Conservation (phyloP, 495 filamentous ascomycete genomes). For the Margaritispora aquatica region DNA sequence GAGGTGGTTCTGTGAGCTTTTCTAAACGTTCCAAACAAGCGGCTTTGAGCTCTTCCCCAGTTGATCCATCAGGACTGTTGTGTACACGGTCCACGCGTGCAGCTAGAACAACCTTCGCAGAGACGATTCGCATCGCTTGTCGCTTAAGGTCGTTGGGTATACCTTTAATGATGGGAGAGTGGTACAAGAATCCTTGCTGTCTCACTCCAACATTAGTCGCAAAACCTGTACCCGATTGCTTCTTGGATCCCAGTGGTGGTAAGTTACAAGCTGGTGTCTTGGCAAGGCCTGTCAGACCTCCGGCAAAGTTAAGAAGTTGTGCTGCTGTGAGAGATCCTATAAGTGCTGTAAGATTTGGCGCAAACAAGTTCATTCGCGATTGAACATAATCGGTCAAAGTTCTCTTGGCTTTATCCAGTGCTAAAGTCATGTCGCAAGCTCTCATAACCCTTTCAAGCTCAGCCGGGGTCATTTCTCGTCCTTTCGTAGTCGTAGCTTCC, state of each 20-base stretch:
- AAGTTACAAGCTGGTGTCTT: conserved; percentile 93
- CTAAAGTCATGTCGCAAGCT: conserved; percentile 82
- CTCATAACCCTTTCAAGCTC: conserved; percentile 70
- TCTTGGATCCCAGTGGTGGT: conserved; percentile 80
- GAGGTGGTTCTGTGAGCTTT: conserved; percentile 89
- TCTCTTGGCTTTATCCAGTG: conserved; percentile 80
- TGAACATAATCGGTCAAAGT: conserved; percentile 92
- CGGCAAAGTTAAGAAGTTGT: conserved; percentile 89
- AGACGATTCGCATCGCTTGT: conserved; percentile 92
- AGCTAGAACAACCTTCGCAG: conserved; percentile 88
- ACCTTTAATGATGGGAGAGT: conserved; percentile 77
- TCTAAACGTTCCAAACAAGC: conserved; percentile 85
- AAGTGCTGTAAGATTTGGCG: conserved; percentile 88
- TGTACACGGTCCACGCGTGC: conserved; percentile 87
- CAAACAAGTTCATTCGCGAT: conserved; percentile 93
- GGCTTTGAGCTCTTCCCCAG: conserved; percentile 75
- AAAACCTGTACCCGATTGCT: conserved; percentile 74
- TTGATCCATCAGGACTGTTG: conserved; percentile 70
- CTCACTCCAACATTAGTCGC: conserved; percentile 91
- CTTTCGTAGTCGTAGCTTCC: conserved; percentile 84
- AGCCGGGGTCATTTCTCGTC: conserved; percentile 63
- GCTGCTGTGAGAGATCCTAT: conserved; percentile 94
- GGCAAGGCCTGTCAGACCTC: conserved; percentile 80
- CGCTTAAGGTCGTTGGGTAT: conserved; percentile 83
- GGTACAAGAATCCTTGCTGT: conserved; percentile 89